phyloP scores from a whole-genome alignment of 139 green algal species.

The Helicosporidium sp. region DNA sequence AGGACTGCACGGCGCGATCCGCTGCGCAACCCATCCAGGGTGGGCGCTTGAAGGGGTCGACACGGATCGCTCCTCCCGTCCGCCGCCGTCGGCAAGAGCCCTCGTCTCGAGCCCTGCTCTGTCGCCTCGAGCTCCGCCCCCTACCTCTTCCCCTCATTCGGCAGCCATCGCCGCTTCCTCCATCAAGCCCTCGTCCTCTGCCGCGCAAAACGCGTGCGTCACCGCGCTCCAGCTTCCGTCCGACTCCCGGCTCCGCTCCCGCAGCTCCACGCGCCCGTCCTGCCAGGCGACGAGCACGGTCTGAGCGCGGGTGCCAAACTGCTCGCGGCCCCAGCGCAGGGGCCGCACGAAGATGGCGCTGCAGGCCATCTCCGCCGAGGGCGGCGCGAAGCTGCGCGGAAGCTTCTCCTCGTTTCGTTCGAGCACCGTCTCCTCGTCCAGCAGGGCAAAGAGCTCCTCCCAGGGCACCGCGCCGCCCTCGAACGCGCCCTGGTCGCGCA shows the following conservation, averaged over 20 bases:
- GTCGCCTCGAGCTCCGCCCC: neutral
- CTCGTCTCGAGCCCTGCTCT: too few species aligned
- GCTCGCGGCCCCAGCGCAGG: neutral
- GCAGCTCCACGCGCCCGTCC: conserved; percentile 10
- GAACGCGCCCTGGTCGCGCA: conserved; percentile 1
- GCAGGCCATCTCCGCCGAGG: neutral
- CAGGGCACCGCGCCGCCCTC: conserved; percentile 5
- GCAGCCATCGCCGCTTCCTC: neutral
- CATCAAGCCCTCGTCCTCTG: too few species aligned
- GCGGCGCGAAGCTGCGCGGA: too few species aligned
- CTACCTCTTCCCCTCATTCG: neutral
- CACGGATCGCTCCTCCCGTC: too few species aligned
- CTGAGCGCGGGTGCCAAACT: conserved; percentile 12
- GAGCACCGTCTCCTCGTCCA: neutral
- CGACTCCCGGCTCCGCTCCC: conserved; percentile 2
- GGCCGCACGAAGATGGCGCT: neutral
- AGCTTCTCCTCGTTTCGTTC: too few species aligned
- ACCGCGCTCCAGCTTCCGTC: conserved; percentile 4
- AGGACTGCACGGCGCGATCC: too few species aligned
- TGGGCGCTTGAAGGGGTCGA: too few species aligned
- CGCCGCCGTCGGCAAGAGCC: too few species aligned
- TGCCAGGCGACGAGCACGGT: conserved; percentile 6
- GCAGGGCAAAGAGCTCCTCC: neutral
- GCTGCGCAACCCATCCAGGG: too few species aligned
- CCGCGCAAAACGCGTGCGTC: conserved; percentile 11